Evolutionary conservation across 495 filamentous ascomycete genomes (phyloP), one percentile per base, ranked within the genome.

Genomic region (Penicillium daleae): DNA sequence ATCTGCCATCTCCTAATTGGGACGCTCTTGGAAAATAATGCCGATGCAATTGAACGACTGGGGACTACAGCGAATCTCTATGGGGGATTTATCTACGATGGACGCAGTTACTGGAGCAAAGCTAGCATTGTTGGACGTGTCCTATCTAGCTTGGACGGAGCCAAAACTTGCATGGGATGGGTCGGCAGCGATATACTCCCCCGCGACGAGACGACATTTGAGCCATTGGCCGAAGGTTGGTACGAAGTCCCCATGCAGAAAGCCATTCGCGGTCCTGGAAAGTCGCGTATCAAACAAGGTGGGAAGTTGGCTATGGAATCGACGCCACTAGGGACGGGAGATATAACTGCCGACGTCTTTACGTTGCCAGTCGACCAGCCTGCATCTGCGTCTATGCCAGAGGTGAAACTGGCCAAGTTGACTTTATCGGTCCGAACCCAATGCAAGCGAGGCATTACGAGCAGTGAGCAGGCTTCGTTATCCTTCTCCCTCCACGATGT

Each of bases 61-160:
- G 92, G 92, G 0, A 80, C 86, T 22, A 80, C 83, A 46, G 88
- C 86, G 3, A 92, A 89, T 71, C 75, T 96, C 8, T 89, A 89
- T 66, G 89, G 89, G n/a, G 92, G 92, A 4, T 92, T 96, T 66
- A 74, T 89, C 8, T 92, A 91, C 67, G 71, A 67, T 9, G 83
- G 80, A 19, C 86, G 84, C 63, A 93, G 86, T 57, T 95, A 89
- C 80, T 96, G 92, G 92, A 93, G 90, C 73, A 92, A 89, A 33
- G 76, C 82, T 46, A 92, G 89, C 67, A 81, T 95, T 44, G 85
- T 93, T 26, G 90, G 90, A 8, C 85, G 90, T 33, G 89, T 96
- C 0, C 67, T 96, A 24, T 87, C 88, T 59, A 85, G 87, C 35
- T 73, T 85, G 10, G 78, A 84, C 27, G 87, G 85, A 9, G 84